Evolutionary conservation across 176 grass and related monocot species (phyloP), one percentile per base, ranked within the genome.

Genomic region (Oryza australiensis): DNA sequence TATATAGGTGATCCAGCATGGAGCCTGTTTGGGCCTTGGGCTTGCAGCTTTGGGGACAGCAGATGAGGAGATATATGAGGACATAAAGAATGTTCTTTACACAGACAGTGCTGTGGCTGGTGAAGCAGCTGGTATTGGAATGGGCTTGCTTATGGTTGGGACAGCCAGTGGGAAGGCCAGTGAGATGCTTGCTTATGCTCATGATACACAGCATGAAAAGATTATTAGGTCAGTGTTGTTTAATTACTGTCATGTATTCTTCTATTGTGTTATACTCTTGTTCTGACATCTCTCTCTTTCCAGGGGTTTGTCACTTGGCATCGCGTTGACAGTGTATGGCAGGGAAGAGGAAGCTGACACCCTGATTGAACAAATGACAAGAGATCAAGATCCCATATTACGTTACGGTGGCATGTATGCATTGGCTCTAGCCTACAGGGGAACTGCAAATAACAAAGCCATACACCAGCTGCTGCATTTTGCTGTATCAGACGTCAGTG

Each of bases 371-470:
- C 93, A 99, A 85, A 87, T 99, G 89, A 99, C 93, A 41, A 94
- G 93, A 82, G 97, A 99, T 82, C 97, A 99, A 91, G 97, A 99
- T 87, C 97, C 97, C 77, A 99, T 99, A 91, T 78, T 99, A 75
- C 88, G 97, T 85, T 95, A 99, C 64, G 97, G 97, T 86, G 97
- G 97, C 30, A 99, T 99, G 97, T 99, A 99, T 3, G 97, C 97
- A 57, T 92, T 99, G 83, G 97, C 90, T 76, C 88, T 99, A 82
- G 97, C 93, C 74, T 96, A 99, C 82, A 94, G 93, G 46, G 96
- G 97, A 78, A 99, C 97, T 24, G 85, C 97, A 32, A 99, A 99
- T 63, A 99, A 99, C 80, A 99, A 96, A 79, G 97, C 97, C 78
- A 99, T 99, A 79, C 97, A 95, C 75, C 97, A 99, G 80, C 82